A percentile compares a stretch with the other conserved stretches of the same genome.
Evolutionary conservation across 345 rosid genomes (phyloP).

Genomic region (Eucalyptus rudis): DNA sequence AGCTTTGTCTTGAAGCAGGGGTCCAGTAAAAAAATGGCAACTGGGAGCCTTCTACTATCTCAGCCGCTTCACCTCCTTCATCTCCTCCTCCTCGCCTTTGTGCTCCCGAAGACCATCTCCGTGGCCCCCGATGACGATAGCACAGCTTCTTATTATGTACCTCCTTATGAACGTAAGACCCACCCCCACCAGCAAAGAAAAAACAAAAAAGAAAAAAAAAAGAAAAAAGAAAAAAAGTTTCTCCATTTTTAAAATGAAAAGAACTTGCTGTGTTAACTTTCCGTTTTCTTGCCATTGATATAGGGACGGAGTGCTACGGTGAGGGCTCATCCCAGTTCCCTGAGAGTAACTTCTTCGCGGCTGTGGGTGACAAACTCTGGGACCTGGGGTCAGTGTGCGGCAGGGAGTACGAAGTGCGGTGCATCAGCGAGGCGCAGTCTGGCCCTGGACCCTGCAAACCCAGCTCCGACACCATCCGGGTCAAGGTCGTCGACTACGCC

Average conservation of each 20-base stretch:
- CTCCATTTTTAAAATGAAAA: too few relatives aligned
- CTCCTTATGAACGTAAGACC: conserved; percentile 35
- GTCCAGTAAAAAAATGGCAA: background rate
- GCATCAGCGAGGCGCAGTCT: conserved; percentile 4
- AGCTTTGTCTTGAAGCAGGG: background rate
- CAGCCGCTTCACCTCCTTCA: too few relatives aligned
- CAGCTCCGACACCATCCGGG: conserved; percentile 9
- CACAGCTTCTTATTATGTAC: conserved; percentile 21
- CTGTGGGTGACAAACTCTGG: conserved; percentile 57
- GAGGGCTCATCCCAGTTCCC: conserved; percentile 33
- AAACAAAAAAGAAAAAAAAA: too few relatives aligned
- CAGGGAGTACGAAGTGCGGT: conserved; percentile 35
- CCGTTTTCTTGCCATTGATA: background rate
- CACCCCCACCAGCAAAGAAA: background rate
- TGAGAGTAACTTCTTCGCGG: conserved; percentile 31
- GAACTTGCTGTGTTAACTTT: background rate
- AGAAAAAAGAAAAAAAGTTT: too few relatives aligned
- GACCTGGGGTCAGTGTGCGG: conserved; percentile 52
- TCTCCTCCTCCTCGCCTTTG: background rate
- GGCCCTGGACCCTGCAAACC: conserved; percentile 14
- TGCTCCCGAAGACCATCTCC: background rate
- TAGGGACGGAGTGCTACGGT: conserved; percentile 30
- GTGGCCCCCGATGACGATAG: conserved; percentile 14
- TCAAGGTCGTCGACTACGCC: conserved; percentile 36
- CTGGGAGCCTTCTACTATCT: background rate